Evolutionary conservation across 345 rosid genomes (phyloP).

Genomic region (Citropsis articulata): DNA sequence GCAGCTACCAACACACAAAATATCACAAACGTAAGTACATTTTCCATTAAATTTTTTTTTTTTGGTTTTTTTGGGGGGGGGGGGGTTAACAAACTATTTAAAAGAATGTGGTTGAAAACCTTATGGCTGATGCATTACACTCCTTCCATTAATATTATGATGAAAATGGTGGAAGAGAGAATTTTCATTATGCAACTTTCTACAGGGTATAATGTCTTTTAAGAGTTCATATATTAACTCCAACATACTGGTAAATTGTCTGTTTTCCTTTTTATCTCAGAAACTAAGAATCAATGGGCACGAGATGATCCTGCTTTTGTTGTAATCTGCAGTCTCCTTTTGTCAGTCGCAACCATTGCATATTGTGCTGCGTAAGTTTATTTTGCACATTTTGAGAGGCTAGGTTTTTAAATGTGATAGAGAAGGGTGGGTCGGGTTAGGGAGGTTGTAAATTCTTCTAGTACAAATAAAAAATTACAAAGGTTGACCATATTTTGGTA

Average conservation of each 20-base stretch:
- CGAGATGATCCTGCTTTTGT: slow-evolving; percentile 99
- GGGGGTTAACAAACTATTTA: not conserved
- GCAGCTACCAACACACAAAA: slow-evolving; percentile 99
- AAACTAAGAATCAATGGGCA: slow-evolving; percentile 99
- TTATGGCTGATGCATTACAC: not conserved
- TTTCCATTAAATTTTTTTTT: not conserved
- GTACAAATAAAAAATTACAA: not conserved
- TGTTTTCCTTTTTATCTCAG: slow-evolving; percentile 39
- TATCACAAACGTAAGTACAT: slow-evolving; percentile 93
- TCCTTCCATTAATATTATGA: not conserved
- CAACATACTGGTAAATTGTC: slow-evolving; percentile 11
- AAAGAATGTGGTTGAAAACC: not conserved
- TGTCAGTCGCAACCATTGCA: slow-evolving; percentile 76
- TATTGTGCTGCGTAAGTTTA: slow-evolving; percentile 95
- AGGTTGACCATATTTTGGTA: not conserved
- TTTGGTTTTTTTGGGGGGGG: too few species aligned
- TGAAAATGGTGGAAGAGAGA: not conserved
- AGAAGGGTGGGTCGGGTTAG: not conserved
- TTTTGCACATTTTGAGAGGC: not conserved
- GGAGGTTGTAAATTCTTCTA: not conserved
- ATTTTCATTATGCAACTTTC: not conserved
- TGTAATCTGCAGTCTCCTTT: slow-evolving; percentile 88
- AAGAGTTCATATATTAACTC: not conserved
- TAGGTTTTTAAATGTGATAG: not conserved
- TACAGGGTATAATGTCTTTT: not conserved